Base-by-base conservation (phyloP, 495 filamentous ascomycete species). In the Eremomyces bilateralis region DNA sequence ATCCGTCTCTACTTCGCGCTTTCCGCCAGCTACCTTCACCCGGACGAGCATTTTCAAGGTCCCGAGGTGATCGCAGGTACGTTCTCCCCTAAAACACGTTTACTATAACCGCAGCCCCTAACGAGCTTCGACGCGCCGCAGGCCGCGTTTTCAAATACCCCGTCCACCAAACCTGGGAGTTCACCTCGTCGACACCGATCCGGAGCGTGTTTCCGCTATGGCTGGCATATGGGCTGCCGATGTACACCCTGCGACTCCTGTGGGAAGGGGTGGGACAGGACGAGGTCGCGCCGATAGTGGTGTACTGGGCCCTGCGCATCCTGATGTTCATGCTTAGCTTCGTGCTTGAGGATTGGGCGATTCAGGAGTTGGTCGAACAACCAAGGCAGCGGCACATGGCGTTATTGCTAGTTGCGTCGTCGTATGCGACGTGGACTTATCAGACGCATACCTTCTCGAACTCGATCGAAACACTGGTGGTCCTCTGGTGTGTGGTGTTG, bases 381-480 rank as follows among this genome's bases (percentile, higher is more conserved):
- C 68, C 70, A 40, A 67, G 71, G 35, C 70, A 82, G 45, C 69
- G 81, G 37, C 68, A 64, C 42, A 58, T 69, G 24, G 79, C 80
- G 15, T 59, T 88, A 25, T 60, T 83, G 20, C 57, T 95, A 32
- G 72, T 92, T 33, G 84, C 84, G 29, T 95, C 88, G 12, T 90
- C 79, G 16, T 97, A 95, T 56, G 85, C 94, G 43, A 95, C 88
- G 31, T 95, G 88, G 90, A 93, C 90, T 28, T 92, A 79, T 59
- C 88, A 97, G 59, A 91, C 80, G 28, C 88, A 97, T 60, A 95
- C 90, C 21, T 95, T 97, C 57, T 95, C 88, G 50, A 97, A 97
- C 54, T 82, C 82, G 34, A 68, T 94, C 45, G 88, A 97, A 58
- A 94, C 88, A 1, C 61, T 97, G 44, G 64, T 79, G 20, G 84